Conservation (phyloP, 768 basidiomycete genomes). For the Mycena polygramma region DNA sequence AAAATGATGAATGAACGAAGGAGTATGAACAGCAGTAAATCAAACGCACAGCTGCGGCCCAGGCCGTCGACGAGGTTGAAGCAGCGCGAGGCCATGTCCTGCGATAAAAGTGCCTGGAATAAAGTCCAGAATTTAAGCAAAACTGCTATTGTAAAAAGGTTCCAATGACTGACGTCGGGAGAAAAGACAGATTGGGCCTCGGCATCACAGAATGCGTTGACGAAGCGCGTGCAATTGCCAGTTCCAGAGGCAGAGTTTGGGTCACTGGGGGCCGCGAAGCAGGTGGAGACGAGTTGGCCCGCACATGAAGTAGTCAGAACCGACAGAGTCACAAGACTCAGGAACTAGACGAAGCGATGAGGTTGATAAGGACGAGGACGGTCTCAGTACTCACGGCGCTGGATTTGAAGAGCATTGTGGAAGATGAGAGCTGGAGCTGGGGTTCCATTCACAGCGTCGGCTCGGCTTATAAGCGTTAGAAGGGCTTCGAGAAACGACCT, state of each 20-base stretch:
- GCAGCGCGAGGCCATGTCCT: slow-evolving; percentile 31
- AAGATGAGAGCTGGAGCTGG: slow-evolving; percentile 17
- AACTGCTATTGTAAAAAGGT: neutral
- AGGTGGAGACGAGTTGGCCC: slow-evolving; percentile 26
- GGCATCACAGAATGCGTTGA: slow-evolving; percentile 28
- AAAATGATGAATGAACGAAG: slow-evolving; percentile 17
- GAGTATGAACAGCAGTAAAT: neutral
- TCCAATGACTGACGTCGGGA: slow-evolving; percentile 22
- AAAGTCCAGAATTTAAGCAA: slow-evolving; percentile 7
- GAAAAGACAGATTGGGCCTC: slow-evolving; percentile 25
- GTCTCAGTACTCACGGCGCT: slow-evolving; percentile 25
- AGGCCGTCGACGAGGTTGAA: slow-evolving; percentile 19
- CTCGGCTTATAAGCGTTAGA: slow-evolving; percentile 22
- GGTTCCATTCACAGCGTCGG: slow-evolving; percentile 4
- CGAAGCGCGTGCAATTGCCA: slow-evolving; percentile 27
- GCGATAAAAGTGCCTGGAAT: slow-evolving; percentile 26
- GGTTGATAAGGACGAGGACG: slow-evolving; percentile 8
- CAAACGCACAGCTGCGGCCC: slow-evolving; percentile 20
- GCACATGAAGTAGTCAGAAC: slow-evolving; percentile 18
- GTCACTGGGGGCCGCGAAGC: slow-evolving; percentile 25
- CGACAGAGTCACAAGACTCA: slow-evolving; percentile 19
- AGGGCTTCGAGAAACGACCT: slow-evolving; percentile 17
- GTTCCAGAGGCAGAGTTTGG: slow-evolving; percentile 22
- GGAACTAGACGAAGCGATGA: slow-evolving; percentile 19
- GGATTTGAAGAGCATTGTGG: slow-evolving; percentile 24